Conservation (phyloP, 2,329 filamentous ascomycete genomes). For the Calonectria honghensis region DNA sequence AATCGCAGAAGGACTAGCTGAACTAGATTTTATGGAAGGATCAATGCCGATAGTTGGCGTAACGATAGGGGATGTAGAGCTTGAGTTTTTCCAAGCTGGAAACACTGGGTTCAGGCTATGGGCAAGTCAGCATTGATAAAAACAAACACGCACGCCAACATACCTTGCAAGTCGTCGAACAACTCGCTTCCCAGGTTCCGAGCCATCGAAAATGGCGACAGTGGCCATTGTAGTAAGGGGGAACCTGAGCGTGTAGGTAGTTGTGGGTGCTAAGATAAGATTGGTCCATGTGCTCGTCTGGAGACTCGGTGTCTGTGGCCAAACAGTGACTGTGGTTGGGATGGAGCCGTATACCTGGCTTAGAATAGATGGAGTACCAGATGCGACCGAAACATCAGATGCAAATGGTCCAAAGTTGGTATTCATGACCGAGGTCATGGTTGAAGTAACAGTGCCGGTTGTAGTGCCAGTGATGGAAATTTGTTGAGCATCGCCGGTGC, state of each 20-base stretch:
- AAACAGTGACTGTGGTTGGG: slow-evolving; percentile 50
- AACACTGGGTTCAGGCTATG: slow-evolving; percentile 45
- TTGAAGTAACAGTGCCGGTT: slow-evolving; percentile 51
- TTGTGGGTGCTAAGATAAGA: slow-evolving; percentile 61
- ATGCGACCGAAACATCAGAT: slow-evolving; percentile 43
- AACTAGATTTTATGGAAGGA: slow-evolving; percentile 30
- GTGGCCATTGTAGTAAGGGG: slow-evolving; percentile 62
- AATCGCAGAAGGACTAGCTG: slow-evolving; percentile 23
- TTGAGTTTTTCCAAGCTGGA: slow-evolving; percentile 58
- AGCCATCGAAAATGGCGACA: slow-evolving; percentile 51
- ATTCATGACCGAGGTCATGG: slow-evolving; percentile 52
- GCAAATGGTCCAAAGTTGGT: slow-evolving; percentile 48
- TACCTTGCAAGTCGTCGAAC: slow-evolving; percentile 57
- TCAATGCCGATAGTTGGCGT: slow-evolving; percentile 26
- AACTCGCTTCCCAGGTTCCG: slow-evolving; percentile 47
- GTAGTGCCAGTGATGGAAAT: slow-evolving; percentile 47
- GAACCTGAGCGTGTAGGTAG: slow-evolving; percentile 63
- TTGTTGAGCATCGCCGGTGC: slow-evolving; percentile 44
- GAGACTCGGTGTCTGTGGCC: slow-evolving; percentile 52
- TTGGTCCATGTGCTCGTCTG: slow-evolving; percentile 64
- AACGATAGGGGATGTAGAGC: slow-evolving; percentile 43
- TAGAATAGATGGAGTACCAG: slow-evolving; percentile 37
- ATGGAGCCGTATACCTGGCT: slow-evolving; percentile 52
- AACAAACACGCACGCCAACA: slow-evolving; percentile 22
- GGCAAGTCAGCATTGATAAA: slow-evolving; percentile 36